phyloP scores from a whole-genome alignment of 208 protist genomes.

The Trypanosoma rangeli region DNA sequence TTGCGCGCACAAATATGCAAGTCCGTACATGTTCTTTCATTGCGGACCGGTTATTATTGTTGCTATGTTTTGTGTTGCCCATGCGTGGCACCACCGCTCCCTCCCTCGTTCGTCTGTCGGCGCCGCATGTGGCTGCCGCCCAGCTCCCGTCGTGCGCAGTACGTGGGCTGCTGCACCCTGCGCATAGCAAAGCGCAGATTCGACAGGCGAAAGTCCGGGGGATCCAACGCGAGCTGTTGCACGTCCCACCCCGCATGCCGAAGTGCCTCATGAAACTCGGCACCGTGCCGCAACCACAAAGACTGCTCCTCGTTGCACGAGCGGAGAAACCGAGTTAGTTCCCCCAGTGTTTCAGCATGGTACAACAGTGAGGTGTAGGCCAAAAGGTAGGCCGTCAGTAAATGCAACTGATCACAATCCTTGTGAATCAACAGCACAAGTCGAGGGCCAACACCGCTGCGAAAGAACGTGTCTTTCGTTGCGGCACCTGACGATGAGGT shows the following conservation, averaged over 20 bases:
- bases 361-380: constrained; percentile 65
- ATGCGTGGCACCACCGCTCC: neutral
- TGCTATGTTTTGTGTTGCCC: neutral
- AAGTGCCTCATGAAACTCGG: constrained; percentile 37
- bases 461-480: neutral
- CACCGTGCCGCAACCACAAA: constrained; percentile 34
- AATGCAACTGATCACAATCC: constrained; percentile 54
- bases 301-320: constrained; percentile 49
- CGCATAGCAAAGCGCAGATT: constrained; percentile 32
- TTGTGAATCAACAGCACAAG: constrained; percentile 69
- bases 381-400: constrained; percentile 71
- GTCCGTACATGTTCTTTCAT: neutral
- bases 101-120: neutral
- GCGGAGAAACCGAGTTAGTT: constrained; percentile 58
- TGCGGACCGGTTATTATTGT: neutral
- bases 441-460: constrained; percentile 19
- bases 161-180: constrained; percentile 33
- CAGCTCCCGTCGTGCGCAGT: neutral
- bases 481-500: neutral
- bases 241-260: constrained; percentile 65
- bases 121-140: neutral
- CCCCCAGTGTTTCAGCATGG: constrained; percentile 38
- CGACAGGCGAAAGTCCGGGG: constrained; percentile 65
- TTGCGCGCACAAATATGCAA: neutral
- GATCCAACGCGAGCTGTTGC: constrained; percentile 61